Conservation (phyloP, 768 basidiomycete genomes). For the Gelatoporia subvermispora region DNA sequence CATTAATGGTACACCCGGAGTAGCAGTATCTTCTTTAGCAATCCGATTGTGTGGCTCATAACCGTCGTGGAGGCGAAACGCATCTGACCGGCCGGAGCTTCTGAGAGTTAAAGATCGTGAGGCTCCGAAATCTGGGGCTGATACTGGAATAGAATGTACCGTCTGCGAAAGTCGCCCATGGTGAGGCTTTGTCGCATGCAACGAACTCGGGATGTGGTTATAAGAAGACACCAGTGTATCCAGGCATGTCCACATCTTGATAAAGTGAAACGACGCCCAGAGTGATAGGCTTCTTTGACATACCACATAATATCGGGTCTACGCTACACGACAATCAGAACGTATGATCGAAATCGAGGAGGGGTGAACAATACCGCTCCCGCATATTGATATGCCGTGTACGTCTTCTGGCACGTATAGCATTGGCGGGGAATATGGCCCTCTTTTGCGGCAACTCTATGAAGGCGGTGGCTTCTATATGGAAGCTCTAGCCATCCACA, state of each 20-base stretch:
- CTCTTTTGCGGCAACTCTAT: slow-evolving; percentile 38
- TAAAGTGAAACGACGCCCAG: neutral
- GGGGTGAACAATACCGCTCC: slow-evolving; percentile 28
- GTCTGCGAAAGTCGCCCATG: slow-evolving; percentile 31
- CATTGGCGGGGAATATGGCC: slow-evolving; percentile 30
- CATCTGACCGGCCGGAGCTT: slow-evolving; percentile 46
- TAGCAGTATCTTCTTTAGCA: no score
- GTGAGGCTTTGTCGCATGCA: slow-evolving; percentile 31
- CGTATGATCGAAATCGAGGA: neutral
- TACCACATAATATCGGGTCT: slow-evolving; percentile 42
- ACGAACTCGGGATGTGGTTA: slow-evolving; percentile 38
- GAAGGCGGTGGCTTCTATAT: slow-evolving; percentile 32
- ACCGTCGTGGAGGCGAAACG: slow-evolving; percentile 31
- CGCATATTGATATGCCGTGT: slow-evolving; percentile 34
- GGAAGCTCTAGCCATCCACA: slow-evolving; percentile 45
- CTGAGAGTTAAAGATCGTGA: slow-evolving; percentile 13
- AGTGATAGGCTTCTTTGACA: neutral
- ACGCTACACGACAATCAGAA: slow-evolving; percentile 22
- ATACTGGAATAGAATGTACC: slow-evolving; percentile 11
- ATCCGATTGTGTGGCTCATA: slow-evolving; percentile 25
- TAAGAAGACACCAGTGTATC: slow-evolving; percentile 39
- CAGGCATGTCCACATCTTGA: slow-evolving; percentile 43
- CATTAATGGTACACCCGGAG: no score
- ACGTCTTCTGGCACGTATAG: slow-evolving; percentile 34
- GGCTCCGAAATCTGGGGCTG: no score